phyloP scores from a whole-genome alignment of 345 rosid genomes.

The Tarenaya hassleriana region DNA sequence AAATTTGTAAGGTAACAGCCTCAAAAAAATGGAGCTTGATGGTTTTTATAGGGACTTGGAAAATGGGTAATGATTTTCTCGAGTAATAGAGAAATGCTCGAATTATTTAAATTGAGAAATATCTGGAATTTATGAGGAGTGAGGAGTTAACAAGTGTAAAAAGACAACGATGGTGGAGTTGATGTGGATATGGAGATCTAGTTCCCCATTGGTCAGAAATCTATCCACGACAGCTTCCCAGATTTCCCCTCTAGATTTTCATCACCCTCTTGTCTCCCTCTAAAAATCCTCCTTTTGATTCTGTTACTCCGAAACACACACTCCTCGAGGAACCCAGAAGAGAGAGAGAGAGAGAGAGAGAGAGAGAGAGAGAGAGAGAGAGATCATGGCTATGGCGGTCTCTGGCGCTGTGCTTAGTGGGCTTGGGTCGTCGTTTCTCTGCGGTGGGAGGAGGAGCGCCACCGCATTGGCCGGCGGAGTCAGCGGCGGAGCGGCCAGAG shows the following conservation, averaged over 20 bases:
- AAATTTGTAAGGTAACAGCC: too few species aligned
- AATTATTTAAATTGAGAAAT: too few species aligned
- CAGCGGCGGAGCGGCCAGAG: conserved; percentile 20
- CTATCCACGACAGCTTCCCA: conserved; percentile 44
- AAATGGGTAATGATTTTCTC: too few species aligned
- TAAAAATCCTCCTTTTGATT: conserved; percentile 30
- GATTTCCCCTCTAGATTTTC: conserved; percentile 57
- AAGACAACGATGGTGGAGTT: conserved; percentile 17
- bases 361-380: neutral
- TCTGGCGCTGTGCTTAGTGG: conserved; percentile 76
- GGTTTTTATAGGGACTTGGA: too few species aligned
- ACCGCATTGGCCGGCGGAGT: conserved; percentile 30
- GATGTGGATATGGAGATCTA: conserved; percentile 48
- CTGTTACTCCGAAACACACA: conserved; percentile 2
- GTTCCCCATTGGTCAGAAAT: conserved; percentile 61
- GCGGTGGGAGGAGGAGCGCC: conserved; percentile 44
- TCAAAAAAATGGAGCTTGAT: too few species aligned
- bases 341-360: conserved; percentile 7
- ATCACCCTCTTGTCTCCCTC: conserved; percentile 51
- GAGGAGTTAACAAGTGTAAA: conserved; percentile 9
- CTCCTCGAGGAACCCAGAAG: too few species aligned
- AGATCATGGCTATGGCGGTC: conserved; percentile 53
- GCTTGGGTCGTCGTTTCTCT: conserved; percentile 68
- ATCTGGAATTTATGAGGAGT: too few species aligned
- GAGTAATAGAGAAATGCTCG: too few species aligned